Evolutionary conservation across 139 green algal species (phyloP).

Genomic region (Klebsormidium nitens): DNA sequence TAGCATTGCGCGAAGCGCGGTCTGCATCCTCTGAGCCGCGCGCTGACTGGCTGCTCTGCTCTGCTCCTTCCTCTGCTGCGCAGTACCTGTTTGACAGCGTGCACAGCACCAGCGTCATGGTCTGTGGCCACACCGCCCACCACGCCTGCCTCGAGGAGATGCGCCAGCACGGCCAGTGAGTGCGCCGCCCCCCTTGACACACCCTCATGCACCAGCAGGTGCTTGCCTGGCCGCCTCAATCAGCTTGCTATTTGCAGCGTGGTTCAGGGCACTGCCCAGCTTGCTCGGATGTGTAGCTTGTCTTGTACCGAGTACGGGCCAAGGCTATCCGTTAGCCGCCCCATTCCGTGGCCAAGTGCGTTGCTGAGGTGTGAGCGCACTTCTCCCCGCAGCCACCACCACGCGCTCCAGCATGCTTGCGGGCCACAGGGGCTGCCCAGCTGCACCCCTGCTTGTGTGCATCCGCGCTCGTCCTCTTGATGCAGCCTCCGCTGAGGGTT

Average conservation of each 20-base stretch:
- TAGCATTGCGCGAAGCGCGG: no score
- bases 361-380: background rate
- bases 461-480: no score
- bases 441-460: background rate
- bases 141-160: slow-evolving; percentile 55
- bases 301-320: background rate
- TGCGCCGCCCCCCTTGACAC: background rate
- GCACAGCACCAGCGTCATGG: slow-evolving; percentile 74
- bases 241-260: background rate
- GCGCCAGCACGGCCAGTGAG: slow-evolving; percentile 30
- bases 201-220: background rate
- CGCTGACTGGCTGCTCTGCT: no score
- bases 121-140: slow-evolving; percentile 91
- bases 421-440: background rate
- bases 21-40: slow-evolving; percentile 5
- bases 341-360: background rate
- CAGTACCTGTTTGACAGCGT: slow-evolving; percentile 92
- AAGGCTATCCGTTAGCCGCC: background rate
- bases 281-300: background rate
- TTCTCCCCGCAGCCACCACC: background rate
- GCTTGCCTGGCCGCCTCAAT: no score
- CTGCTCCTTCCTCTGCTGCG: slow-evolving; percentile 54
- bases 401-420: background rate
- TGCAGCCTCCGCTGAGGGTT: background rate
- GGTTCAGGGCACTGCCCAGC: background rate